A percentile compares a stretch with the other conserved stretches of the same genome.
Evolutionary conservation across 169 alveolate species (phyloP).

Genomic region (Haemoproteus tartakovskyi): DNA sequence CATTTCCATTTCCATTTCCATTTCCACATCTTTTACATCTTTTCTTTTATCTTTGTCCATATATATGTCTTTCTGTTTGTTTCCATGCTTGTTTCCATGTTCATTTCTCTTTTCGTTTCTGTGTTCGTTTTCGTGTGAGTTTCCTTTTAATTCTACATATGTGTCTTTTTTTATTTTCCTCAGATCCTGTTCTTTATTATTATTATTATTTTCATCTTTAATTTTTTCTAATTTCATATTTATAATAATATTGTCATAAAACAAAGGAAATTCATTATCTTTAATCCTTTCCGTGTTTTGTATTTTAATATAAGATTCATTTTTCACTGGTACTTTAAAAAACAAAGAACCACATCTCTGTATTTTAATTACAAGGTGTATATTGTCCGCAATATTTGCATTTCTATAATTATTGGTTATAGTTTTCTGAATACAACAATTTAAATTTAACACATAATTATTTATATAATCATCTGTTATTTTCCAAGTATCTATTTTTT

Average conservation of each 20-base stretch:
- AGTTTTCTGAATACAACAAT: no score
- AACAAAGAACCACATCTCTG: conserved; percentile 24
- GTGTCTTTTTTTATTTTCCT: background rate
- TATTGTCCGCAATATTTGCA: background rate
- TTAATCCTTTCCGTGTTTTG: background rate
- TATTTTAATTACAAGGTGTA: conserved; percentile 7
- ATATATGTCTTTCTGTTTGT: no score
- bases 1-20: no score
- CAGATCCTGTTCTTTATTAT: background rate
- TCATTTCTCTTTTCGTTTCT: background rate
- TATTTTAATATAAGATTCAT: conserved; percentile 18
- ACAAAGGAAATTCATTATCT: conserved; percentile 8
- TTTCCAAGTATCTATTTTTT: no score
- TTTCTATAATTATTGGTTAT: no score
- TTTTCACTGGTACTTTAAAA: conserved; percentile 32
- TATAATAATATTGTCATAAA: conserved; percentile 8
- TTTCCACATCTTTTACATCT: no score
- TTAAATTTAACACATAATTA: no score
- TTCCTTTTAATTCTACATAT: background rate
- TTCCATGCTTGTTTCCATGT: background rate
- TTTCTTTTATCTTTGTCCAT: no score
- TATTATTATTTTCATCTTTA: background rate
- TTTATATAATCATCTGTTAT: no score
- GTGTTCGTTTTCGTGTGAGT: background rate
- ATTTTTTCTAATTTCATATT: conserved; percentile 9